Base-by-base conservation (phyloP, 2,329 filamentous ascomycete genomes). In the Zasmidium citrigriseum region DNA sequence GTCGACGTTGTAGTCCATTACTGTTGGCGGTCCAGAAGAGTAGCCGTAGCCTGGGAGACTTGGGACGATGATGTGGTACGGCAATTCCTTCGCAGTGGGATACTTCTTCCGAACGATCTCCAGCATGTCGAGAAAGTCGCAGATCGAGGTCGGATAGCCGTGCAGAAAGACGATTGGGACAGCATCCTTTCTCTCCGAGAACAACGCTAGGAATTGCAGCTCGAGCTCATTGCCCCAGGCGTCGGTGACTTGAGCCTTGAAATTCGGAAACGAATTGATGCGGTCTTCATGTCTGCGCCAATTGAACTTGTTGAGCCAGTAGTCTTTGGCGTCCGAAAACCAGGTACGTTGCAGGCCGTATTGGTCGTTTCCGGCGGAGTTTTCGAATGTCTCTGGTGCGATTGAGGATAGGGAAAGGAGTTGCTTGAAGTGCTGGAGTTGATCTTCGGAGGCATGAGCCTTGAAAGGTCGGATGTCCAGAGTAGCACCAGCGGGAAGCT, bases 1-100 rank as follows among this genome's bases (percentile, higher is more conserved):
- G 0, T 67, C 64, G 0, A 75, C 55, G 0, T 57, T 66, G 63
- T 78, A 83, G 61, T 83, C 70, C 14, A 68, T 70, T 50, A 79
- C 72, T 4, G 75, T 46, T 0, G 83, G 80, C 7, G 63, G 63
- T 0, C 73, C 67, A 0, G 75, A 76, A 0, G 80, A 83, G 55
- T 81, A 77, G 0, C 75, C 72, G 61, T 80, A 86, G 22, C 82
- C 83, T 0, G 81, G 79, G 1, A 85, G 70, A 0, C 79, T 82
- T 0, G 83, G 83, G 0, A 80, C 77, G 45, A 86, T 76, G 46
- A 85, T 67, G 60, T 86, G 83, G 64, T 82, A 86, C 0, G 83
- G 83, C 5, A 85, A 71, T 0, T 74, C 75, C 1, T 78, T 70
- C 0, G 82, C 76, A 0, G 76, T 75, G n/a, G n/a, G n/a, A 64